These are phyloP conservation scores for Microcera coccophila DNA, from an alignment of 2,329 filamentous ascomycete genomes.

Conservation along the genomic window DNA sequence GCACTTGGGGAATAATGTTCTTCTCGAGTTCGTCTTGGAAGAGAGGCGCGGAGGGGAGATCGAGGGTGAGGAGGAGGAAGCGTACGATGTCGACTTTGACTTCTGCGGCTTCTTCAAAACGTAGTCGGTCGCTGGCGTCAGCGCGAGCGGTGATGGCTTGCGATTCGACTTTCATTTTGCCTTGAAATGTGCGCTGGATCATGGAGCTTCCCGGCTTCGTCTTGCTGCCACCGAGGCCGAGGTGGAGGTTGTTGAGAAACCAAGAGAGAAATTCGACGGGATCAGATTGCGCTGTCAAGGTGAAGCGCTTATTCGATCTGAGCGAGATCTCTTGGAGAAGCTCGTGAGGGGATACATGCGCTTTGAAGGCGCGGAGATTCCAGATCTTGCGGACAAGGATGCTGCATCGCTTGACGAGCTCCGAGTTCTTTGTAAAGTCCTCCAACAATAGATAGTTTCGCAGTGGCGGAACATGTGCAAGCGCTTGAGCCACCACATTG, in stretches of 20 bases:
- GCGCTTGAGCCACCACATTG: constrained; percentile 87
- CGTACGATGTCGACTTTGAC: constrained; percentile 74
- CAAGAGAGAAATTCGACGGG: constrained; percentile 95
- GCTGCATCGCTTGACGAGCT: constrained; percentile 83
- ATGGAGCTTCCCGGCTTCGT: constrained; percentile 81
- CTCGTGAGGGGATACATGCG: constrained; percentile 95
- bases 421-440: constrained; percentile 65
- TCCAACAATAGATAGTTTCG: constrained; percentile 91
- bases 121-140: constrained; percentile 78
- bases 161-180: constrained; percentile 84
- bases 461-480: constrained; percentile 84
- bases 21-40: constrained; percentile 93
- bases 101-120: constrained; percentile 85
- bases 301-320: constrained; percentile 88
- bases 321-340: constrained; percentile 91
- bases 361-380: constrained; percentile 95
- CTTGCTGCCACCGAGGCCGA: constrained; percentile 85
- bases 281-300: constrained; percentile 84
- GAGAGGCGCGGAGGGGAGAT: constrained; percentile 84
- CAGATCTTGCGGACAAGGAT: constrained; percentile 94
- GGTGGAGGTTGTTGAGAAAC: constrained; percentile 95
- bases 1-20: constrained; percentile 94
- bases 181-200: constrained; percentile 90
- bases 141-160: constrained; percentile 90
- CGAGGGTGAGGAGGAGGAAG: constrained; percentile 89